Evolutionary conservation across 306 rosid species (phyloP).

Genomic region (Herpetospermum pedunculosum): DNA sequence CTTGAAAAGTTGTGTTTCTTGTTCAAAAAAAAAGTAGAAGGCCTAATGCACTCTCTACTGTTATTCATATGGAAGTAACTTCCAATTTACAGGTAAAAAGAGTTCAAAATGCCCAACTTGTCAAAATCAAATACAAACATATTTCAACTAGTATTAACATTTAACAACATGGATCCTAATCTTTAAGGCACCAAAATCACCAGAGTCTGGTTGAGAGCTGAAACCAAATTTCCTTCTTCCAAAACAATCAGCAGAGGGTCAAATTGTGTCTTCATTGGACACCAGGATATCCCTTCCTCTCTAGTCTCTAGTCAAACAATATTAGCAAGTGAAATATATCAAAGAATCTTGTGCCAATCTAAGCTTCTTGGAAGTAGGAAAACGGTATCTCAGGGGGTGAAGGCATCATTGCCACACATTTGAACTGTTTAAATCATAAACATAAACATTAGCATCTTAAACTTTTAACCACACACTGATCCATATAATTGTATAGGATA

Average conservation of each 20-base stretch:
- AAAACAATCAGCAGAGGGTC: not conserved
- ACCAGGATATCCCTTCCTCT: too few species aligned
- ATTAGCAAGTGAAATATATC: not conserved
- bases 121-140: not conserved
- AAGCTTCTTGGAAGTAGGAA: slow-evolving; percentile 33
- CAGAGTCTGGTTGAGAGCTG: not conserved
- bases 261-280: not conserved
- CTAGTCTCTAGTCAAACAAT: too few species aligned
- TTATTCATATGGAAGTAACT: not conserved
- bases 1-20: not conserved
- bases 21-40: not conserved
- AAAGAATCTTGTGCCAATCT: not conserved
- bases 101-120: slow-evolving; percentile 3
- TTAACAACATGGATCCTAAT: not conserved
- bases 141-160: slow-evolving; percentile 2
- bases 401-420: slow-evolving; percentile 60
- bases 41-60: not conserved
- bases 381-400: slow-evolving; percentile 75
- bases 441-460: not conserved
- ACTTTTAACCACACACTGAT: slow-evolving; percentile 4
- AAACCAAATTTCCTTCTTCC: not conserved
- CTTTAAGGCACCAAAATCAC: not conserved
- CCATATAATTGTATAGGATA: not conserved
- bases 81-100: slow-evolving; percentile 1
- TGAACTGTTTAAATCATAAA: slow-evolving; percentile 47